These are phyloP conservation scores for Amesomyces nigricolor DNA, from an alignment of 2,329 filamentous ascomycete genomes.

Conservation along the genomic window DNA sequence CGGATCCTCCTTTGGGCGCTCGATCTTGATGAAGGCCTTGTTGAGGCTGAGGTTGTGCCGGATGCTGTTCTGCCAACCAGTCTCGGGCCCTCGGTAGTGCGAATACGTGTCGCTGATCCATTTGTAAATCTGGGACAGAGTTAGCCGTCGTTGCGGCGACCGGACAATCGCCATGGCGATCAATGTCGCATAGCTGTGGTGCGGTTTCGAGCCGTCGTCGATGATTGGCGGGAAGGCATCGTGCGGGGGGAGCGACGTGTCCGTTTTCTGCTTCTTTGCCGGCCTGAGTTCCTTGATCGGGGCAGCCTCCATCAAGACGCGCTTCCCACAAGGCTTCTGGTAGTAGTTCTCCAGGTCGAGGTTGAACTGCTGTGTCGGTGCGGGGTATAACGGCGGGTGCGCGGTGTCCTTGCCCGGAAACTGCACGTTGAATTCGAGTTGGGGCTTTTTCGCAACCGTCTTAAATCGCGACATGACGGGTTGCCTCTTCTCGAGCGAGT, in stretches of 20 bases:
- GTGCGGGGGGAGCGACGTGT: constrained; percentile 60
- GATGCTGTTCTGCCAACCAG: constrained; percentile 98
- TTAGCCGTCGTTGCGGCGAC: constrained; percentile 75
- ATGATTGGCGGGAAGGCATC: constrained; percentile 75
- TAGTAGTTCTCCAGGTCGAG: constrained; percentile 49
- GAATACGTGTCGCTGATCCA: constrained; percentile 96
- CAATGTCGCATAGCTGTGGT: constrained; percentile 87
- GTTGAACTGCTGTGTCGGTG: constrained; percentile 41
- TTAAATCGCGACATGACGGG: constrained; percentile 55
- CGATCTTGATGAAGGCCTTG: constrained; percentile 93
- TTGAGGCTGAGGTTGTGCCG: constrained; percentile 95
- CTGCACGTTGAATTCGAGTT: constrained; percentile 36
- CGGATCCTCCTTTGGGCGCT: constrained; percentile 92
- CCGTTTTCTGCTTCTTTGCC: constrained; percentile 62
- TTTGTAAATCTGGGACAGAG: constrained; percentile 93
- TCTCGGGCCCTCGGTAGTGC: constrained; percentile 78
- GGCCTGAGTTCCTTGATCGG: constrained; percentile 63
- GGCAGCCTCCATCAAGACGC: constrained; percentile 65
- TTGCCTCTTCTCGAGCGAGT: constrained; percentile 63
- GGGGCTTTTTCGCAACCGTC: constrained; percentile 49
- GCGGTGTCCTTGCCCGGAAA: constrained; percentile 52
- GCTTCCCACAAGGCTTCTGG: constrained; percentile 50
- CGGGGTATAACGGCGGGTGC: constrained; percentile 46
- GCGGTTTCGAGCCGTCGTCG: constrained; percentile 84
- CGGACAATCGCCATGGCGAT: constrained; percentile 96